Evolutionary conservation across 2,329 filamentous ascomycete genomes (phyloP), one percentile per base, ranked within the genome.

Genomic region (Byssoonygena ceratinophila): DNA sequence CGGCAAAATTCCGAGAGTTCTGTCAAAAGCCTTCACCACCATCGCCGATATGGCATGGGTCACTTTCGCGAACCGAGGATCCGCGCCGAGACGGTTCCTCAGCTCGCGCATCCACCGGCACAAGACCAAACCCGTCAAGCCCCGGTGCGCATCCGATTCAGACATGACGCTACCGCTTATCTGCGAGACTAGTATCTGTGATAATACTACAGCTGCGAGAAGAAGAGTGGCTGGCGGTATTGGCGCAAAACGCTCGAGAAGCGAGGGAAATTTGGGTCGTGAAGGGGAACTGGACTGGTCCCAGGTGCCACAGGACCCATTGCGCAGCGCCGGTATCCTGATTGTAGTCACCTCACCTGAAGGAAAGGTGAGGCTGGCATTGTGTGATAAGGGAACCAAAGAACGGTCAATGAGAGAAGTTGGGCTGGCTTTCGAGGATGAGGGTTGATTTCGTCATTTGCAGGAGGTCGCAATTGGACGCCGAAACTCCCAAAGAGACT

Each of bases 331-430:
- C 4, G 58, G 58, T 4, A 59, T 59, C 31, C 36, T 58, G 41
- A 51, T 58, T 12, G 27, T 59, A 25, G 49, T 58, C 20, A 59
- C 58, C 5, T 56, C 56, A 7, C 56, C 54, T 9, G 34, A 40
- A 4, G 58, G 58, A 12, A 50, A 53, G 1, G 53, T 57, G 16
- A 53, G 31, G 34, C n/a, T 57, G 34, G 58, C 54, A 32, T 32
- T 46, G 25, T 57, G 52, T 36, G 56, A 55, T 52, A 48, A 22
- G 20, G 57, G 54, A 20, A 12, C 14, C 6, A 12, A 36, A 27
- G 6, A 8, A 29, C n/a, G 8, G 25, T 16, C 22, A 16, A 29
- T 32, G 23, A 32, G 20, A 12, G 20, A 14, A n/a, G 2, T n/a
- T 2, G 40, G 23, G 14, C 23, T 3, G 7, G 22, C 3, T 14